Percentiles rank a stretch among this genome's conserved stretches.
phyloP scores from a whole-genome alignment of 1,284 basidiomycete species.

The Psilocybe mexicana region DNA sequence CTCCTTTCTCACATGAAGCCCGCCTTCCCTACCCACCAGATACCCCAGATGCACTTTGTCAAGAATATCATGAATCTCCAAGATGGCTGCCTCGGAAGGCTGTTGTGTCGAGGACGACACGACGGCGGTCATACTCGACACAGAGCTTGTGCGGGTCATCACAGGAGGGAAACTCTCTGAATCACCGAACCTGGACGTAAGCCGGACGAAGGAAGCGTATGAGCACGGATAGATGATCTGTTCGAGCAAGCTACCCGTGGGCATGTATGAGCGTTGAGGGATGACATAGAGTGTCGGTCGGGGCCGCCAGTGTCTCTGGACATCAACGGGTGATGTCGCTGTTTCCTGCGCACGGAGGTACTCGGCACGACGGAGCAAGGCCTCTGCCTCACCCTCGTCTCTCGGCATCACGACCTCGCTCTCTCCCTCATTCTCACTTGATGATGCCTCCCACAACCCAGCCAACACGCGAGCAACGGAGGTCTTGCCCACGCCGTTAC shows the following conservation, averaged over 20 bases:
- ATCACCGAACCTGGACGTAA: constrained; percentile 8
- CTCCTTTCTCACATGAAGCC: constrained; percentile 88
- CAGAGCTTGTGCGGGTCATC: constrained; percentile 10
- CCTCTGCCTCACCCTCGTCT: constrained; percentile 22
- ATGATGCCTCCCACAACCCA: constrained; percentile 80
- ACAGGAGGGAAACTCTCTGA: background rate
- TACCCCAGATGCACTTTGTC: constrained; percentile 75
- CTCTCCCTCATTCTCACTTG: constrained; percentile 9
- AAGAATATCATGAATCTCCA: constrained; percentile 29
- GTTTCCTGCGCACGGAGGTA: background rate
- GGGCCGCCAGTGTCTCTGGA: constrained; percentile 21
- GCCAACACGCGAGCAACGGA: constrained; percentile 90
- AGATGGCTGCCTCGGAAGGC: constrained; percentile 22
- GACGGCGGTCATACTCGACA: constrained; percentile 13
- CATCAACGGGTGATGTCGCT: background rate
- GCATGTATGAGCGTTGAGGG: constrained; percentile 92
- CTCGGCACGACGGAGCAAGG: constrained; percentile 11
- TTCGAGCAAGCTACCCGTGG: constrained; percentile 83
- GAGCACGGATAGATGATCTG: constrained; percentile 89
- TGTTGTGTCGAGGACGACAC: background rate
- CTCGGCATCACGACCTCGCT: constrained; percentile 26
- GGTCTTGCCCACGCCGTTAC: constrained; percentile 94
- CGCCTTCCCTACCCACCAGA: constrained; percentile 86
- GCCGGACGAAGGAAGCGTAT: constrained; percentile 68
- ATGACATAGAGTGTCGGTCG: constrained; percentile 77